A percentile compares a stretch with the other conserved stretches of the same genome.
phyloP scores from a whole-genome alignment of 805 yeast genomes.

The Myxozyma neotropica region DNA sequence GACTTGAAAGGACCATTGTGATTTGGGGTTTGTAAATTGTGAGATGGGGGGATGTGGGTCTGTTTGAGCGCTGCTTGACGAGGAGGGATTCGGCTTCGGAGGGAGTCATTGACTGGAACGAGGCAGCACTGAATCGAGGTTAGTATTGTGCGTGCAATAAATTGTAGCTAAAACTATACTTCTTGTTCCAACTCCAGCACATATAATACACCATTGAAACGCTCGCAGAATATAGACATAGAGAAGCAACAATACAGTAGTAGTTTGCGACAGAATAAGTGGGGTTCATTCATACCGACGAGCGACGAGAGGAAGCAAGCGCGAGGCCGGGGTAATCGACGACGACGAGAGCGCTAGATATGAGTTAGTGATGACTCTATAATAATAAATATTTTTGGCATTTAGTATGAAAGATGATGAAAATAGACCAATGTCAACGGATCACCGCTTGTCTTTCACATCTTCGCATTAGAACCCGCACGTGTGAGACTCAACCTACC shows the following conservation, averaged over 20 bases:
- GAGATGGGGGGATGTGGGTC: constrained; percentile 92
- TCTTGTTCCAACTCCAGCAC: too few species aligned
- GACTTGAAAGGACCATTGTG: constrained; percentile 75
- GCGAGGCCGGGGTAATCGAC: constrained; percentile 10
- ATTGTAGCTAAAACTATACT: too few species aligned
- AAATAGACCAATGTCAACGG: background rate
- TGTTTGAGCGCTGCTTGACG: constrained; percentile 76
- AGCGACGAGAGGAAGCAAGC: constrained; percentile 15
- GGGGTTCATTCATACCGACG: constrained; percentile 8
- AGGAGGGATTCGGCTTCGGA: constrained; percentile 70
- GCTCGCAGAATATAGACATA: too few species aligned
- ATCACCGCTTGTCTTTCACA: background rate
- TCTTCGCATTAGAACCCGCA: background rate
- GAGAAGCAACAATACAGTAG: too few species aligned
- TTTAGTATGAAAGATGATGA: background rate
- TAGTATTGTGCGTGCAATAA: background rate
- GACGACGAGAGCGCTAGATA: background rate
- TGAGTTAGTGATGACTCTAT: background rate
- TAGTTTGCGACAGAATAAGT: background rate
- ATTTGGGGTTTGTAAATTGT: constrained; percentile 88
- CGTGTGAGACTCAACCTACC: constrained; percentile 1
- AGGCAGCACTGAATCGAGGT: constrained; percentile 4
- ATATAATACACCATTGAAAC: too few species aligned
- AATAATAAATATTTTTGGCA: background rate
- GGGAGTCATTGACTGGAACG: constrained; percentile 56